A percentile compares a stretch with the other conserved stretches of the same genome.
Conservation (phyloP, 1,284 basidiomycete genomes). For the Porogramme epimiltina region DNA sequence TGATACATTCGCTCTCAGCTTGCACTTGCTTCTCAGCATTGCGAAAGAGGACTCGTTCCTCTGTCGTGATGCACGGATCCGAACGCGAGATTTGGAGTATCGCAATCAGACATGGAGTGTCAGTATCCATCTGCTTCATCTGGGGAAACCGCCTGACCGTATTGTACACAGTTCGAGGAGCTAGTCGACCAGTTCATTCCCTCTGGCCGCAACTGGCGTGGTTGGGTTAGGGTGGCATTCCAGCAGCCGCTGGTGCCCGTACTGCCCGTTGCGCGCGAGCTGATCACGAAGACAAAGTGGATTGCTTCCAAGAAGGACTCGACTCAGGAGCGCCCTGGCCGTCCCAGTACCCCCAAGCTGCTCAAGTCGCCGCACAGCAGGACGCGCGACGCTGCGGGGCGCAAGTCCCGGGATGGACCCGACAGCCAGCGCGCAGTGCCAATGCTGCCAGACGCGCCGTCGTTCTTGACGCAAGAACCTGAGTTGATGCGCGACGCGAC, state of each 20-base stretch:
- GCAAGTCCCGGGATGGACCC: background rate
- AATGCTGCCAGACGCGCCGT: constrained; percentile 7
- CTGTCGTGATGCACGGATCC: constrained; percentile 72
- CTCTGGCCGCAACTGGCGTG: constrained; percentile 73
- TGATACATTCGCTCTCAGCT: constrained; percentile 44
- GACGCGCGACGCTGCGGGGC: background rate
- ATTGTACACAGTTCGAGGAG: constrained; percentile 67
- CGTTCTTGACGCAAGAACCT: constrained; percentile 23
- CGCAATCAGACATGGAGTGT: constrained; percentile 89
- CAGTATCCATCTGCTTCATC: constrained; percentile 30
- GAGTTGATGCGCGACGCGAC: constrained; percentile 17
- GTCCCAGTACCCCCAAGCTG: constrained; percentile 21
- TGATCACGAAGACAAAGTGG: constrained; percentile 75
- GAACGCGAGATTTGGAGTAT: constrained; percentile 77
- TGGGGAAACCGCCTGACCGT: background rate
- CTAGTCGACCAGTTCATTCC: constrained; percentile 81
- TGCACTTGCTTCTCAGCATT: constrained; percentile 69
- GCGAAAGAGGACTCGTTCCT: constrained; percentile 73
- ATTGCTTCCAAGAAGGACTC: constrained; percentile 47
- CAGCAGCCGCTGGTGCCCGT: constrained; percentile 75
- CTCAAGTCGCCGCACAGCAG: constrained; percentile 10
- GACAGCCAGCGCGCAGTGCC: constrained; percentile 4
- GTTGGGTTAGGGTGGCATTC: constrained; percentile 82
- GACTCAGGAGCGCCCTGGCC: constrained; percentile 19
- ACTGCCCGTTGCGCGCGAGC: constrained; percentile 71